Conservation (phyloP, 2,329 filamentous ascomycete genomes). For the Diaporthe sp. region DNA sequence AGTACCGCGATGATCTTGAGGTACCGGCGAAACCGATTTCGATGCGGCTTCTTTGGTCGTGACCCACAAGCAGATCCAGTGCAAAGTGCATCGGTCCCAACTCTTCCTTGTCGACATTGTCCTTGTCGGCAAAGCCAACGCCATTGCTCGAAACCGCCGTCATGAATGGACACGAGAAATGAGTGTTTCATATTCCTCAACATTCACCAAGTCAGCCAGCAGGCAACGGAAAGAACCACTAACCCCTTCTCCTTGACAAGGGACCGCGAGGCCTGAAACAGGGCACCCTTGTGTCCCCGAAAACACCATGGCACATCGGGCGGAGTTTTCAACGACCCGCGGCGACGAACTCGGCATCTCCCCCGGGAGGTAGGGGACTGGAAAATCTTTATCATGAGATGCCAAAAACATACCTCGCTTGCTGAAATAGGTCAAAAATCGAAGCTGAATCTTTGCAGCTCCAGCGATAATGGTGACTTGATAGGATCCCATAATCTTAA, state of each 20-base stretch:
- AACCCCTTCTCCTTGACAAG: constrained; percentile 21
- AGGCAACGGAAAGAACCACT: constrained; percentile 9
- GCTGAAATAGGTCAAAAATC: not conserved
- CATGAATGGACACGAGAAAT: constrained; percentile 35
- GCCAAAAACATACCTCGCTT: constrained; percentile 22
- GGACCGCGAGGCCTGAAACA: constrained; percentile 4
- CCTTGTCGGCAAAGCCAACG: not conserved
- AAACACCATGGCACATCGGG: constrained; percentile 10
- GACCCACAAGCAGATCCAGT: constrained; percentile 2
- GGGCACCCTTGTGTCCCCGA: constrained; percentile 20
- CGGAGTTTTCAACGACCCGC: constrained; percentile 12
- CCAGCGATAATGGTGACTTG: constrained; percentile 3
- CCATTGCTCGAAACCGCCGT: constrained; percentile 32
- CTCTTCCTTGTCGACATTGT: not conserved
- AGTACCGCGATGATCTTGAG: constrained; percentile 9
- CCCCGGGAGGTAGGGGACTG: not conserved
- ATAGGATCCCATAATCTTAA: constrained; percentile 3
- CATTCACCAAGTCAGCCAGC: constrained; percentile 10
- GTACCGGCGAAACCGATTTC: not conserved
- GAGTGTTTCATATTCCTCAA: constrained; percentile 33
- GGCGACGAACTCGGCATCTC: constrained; percentile 16
- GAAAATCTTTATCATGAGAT: constrained; percentile 5
- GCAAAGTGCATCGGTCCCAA: not conserved
- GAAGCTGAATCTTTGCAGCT: constrained; percentile 16
- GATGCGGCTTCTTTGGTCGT: not conserved